These are phyloP conservation scores for Cucumis cinereus DNA, from an alignment of 306 rosid species.

Conservation along the genomic window DNA sequence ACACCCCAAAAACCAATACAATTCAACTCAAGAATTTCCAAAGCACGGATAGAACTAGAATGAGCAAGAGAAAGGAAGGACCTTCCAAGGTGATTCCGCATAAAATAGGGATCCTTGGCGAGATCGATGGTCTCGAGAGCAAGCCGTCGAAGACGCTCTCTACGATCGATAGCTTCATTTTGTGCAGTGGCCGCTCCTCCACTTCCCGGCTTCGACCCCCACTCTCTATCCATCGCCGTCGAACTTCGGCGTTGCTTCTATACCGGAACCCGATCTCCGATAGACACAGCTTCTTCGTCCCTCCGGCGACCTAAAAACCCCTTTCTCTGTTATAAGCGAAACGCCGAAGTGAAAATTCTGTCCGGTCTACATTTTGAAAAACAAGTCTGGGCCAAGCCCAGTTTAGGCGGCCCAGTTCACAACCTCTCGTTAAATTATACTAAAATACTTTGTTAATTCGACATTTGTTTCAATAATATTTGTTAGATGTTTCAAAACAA, in stretches of 20 bases:
- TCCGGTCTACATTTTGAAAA: not conserved
- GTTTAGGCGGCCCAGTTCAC: not conserved
- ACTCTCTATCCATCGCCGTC: slow-evolving; percentile 73
- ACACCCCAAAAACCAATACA: not conserved
- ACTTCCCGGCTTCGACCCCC: slow-evolving; percentile 99
- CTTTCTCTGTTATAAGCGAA: not conserved
- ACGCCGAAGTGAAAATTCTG: not conserved
- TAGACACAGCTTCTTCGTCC: not conserved
- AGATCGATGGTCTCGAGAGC: slow-evolving; percentile 94
- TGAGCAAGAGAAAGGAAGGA: not conserved
- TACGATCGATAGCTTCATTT: slow-evolving; percentile 92
- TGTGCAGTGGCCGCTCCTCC: slow-evolving; percentile 98
- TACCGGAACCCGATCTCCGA: not conserved
- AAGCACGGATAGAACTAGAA: not conserved
- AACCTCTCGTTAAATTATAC: not conserved
- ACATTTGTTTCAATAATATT: too few species aligned
- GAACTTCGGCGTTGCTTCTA: not conserved
- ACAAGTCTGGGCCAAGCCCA: not conserved
- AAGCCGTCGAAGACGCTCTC: slow-evolving; percentile 87
- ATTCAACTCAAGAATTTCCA: not conserved
- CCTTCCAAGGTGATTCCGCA: slow-evolving; percentile 97
- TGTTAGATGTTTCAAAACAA: too few species aligned
- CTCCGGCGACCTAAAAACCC: slow-evolving; percentile 2
- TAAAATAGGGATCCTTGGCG: slow-evolving; percentile 90
- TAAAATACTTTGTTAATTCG: too few species aligned